phyloP scores from a whole-genome alignment of 495 filamentous ascomycete genomes.

The Daldinia bambusicola region DNA sequence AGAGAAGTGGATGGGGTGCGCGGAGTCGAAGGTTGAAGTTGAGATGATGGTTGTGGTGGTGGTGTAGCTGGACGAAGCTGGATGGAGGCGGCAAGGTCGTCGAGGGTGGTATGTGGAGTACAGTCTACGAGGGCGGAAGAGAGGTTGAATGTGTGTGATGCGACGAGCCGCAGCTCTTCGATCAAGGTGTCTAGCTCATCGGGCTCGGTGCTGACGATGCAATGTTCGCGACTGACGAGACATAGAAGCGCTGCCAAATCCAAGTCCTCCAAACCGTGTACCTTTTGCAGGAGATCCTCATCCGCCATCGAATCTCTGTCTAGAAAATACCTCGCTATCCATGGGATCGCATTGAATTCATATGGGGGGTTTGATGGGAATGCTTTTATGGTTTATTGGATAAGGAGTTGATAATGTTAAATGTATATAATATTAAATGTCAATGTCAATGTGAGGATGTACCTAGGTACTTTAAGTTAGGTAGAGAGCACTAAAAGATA shows the following conservation, averaged over 20 bases:
- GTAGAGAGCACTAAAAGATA: no score
- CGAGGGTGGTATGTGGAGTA: conserved; percentile 74
- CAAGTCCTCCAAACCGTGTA: conserved; percentile 83
- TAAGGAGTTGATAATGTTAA: background rate
- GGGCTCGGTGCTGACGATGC: conserved; percentile 79
- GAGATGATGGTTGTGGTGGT: background rate
- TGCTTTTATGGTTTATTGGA: background rate
- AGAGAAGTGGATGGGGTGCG: conserved; percentile 33
- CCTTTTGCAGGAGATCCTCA: conserved; percentile 66
- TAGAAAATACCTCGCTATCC: conserved; percentile 20
- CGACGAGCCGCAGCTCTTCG: conserved; percentile 78
- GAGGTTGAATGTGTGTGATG: conserved; percentile 76
- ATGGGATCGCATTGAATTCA: conserved; percentile 29
- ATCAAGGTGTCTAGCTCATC: conserved; percentile 70
- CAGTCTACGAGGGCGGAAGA: conserved; percentile 74
- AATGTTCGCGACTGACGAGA: conserved; percentile 83
- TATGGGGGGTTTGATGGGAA: background rate
- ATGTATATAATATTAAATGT: no score
- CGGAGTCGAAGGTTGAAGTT: conserved; percentile 29
- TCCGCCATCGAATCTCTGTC: conserved; percentile 66
- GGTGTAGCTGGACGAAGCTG: conserved; percentile 42
- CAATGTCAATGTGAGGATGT: no score
- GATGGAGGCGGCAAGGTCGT: conserved; percentile 79
- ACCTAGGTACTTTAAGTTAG: no score
- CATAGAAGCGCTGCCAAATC: conserved; percentile 87